A percentile compares a stretch with the other conserved stretches of the same genome.
phyloP scores from a whole-genome alignment of 129 eudicot genomes.

The Flaveria ramosissima region DNA sequence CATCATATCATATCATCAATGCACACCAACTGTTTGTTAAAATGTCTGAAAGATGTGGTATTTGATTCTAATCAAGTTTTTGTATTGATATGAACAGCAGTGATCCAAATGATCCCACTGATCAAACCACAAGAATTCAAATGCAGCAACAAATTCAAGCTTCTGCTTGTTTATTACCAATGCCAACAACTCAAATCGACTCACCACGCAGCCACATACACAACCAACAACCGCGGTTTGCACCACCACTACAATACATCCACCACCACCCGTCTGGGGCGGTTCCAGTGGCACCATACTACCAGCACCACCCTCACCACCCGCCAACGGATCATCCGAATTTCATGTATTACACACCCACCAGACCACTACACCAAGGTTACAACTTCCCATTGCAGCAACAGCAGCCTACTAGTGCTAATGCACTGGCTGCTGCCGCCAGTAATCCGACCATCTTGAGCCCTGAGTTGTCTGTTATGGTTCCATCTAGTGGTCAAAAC shows the following conservation, averaged over 20 bases:
- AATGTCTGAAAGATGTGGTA: neutral
- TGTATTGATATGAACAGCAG: constrained; percentile 35
- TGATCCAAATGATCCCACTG: constrained; percentile 42
- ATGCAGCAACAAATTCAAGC: constrained; percentile 50
- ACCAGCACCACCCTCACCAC: constrained; percentile 47
- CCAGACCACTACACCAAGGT: constrained; percentile 54
- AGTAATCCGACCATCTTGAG: neutral
- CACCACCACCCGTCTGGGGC: constrained; percentile 51
- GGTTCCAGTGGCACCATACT: constrained; percentile 55
- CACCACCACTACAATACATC: constrained; percentile 49
- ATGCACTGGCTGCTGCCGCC: constrained; percentile 38
- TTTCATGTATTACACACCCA: constrained; percentile 59
- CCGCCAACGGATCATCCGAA: constrained; percentile 47
- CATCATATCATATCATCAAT: constrained; percentile 30
- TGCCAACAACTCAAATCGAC: constrained; percentile 51
- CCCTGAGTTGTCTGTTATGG: constrained; percentile 37
- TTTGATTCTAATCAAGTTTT: neutral
- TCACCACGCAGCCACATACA: constrained; percentile 56
- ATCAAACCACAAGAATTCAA: constrained; percentile 38
- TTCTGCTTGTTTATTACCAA: constrained; percentile 60
- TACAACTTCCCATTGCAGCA: constrained; percentile 63
- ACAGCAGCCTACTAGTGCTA: constrained; percentile 23
- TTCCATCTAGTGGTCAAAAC: constrained; percentile 41
- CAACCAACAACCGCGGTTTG: constrained; percentile 53
- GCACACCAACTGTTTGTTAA: too few relatives aligned